Evolutionary conservation across 208 protist genomes (phyloP), one percentile per base, ranked within the genome.

Genomic region (Acanthamoeba culbertsoni): DNA sequence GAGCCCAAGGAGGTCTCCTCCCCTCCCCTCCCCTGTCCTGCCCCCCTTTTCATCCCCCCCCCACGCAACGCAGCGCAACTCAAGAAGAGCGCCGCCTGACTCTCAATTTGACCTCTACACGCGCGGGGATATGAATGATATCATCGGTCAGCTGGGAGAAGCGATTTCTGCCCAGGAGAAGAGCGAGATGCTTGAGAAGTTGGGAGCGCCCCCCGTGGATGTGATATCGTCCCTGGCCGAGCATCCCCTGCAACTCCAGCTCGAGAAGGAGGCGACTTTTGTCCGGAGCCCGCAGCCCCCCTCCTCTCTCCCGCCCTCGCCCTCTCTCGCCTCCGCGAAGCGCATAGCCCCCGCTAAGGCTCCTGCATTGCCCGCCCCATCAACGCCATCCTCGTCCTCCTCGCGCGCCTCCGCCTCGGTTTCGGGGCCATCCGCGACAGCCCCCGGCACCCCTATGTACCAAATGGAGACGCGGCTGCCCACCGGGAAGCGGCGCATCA

Each of bases 131-230:
- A n/a, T n/a, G n/a, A n/a, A n/a, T n/a, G n/a, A n/a, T n/a, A n/a
- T n/a, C n/a, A 18, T 7, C 48, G 48, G 12, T 7, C 18, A 86
- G 37, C 55, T 91, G 31, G 84, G 84, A 20, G 57, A 40, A 14
- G 35, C 84, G 18, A 62, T 91, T 10, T 71, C 84, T 10, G 33
- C 48, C 26, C 23, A 59, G 20, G 84, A 91, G 84, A 40, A 31
- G 31, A 91, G 33, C 14, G 55, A 91, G 53, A 91, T 91, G 84
- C n/a, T 91, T 43, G 55, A 86, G 48, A 86, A 86, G 43, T 23
- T 71, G 10, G 84, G 55, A 12, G 37, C 55, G 12, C 42, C 46
- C 51, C 23, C 53, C 2, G 53, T 45, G 8, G 53, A 59, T 26
- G 55, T 68, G 23, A 18, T 91, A 7, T 40, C 84, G 2, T 23